Evolutionary conservation across 2,329 filamentous ascomycete genomes (phyloP).

Genomic region (Ophiostoma tasmaniense): DNA sequence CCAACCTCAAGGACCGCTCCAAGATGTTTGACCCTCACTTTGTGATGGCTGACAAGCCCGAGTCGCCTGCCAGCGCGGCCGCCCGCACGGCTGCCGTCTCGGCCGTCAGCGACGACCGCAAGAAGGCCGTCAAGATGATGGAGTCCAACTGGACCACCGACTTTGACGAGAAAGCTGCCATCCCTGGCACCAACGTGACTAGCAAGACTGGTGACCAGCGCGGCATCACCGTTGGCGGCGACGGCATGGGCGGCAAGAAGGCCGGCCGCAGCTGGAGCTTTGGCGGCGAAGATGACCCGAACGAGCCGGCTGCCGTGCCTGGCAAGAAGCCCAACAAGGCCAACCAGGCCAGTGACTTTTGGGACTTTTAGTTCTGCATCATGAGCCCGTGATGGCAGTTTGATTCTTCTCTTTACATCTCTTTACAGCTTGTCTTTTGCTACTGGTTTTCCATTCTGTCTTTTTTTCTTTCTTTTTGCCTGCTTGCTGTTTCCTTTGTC

Average conservation of each 20-base stretch:
- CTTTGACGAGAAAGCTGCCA: constrained; percentile 41
- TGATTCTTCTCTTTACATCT: too few species aligned
- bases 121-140: constrained; percentile 67
- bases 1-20: constrained; percentile 62
- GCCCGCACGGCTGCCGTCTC: constrained; percentile 27
- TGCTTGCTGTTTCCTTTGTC: not conserved
- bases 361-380: constrained; percentile 36
- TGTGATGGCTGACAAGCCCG: constrained; percentile 59
- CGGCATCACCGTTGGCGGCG: constrained; percentile 45
- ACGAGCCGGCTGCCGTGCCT: constrained; percentile 32
- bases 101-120: constrained; percentile 48
- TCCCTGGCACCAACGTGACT: constrained; percentile 20
- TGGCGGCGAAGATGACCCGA: constrained; percentile 39
- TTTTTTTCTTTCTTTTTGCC: not conserved
- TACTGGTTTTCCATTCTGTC: not conserved
- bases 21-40: constrained; percentile 77
- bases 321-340: constrained; percentile 33
- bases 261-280: constrained; percentile 51
- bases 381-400: not conserved
- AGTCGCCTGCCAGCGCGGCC: constrained; percentile 30
- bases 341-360: constrained; percentile 34
- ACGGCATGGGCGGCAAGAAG: constrained; percentile 58
- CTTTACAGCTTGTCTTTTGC: not conserved
- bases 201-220: constrained; percentile 22
- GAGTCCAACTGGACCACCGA: constrained; percentile 51